phyloP scores from a whole-genome alignment of 2,329 filamentous ascomycete genomes.

The Clonostachys sp. region DNA sequence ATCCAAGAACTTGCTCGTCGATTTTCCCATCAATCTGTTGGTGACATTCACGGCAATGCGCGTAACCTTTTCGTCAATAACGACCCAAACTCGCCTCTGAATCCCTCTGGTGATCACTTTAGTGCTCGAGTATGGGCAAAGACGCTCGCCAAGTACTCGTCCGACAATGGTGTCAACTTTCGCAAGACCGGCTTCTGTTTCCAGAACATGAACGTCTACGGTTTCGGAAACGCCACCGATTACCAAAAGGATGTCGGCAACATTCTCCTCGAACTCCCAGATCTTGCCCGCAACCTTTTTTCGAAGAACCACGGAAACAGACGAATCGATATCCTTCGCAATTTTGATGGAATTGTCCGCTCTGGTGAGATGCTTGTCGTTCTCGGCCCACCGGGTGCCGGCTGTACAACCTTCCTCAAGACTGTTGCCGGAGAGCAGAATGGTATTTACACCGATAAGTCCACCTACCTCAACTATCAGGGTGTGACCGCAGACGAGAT shows the following conservation, averaged over 20 bases:
- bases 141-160: slow-evolving; percentile 47
- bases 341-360: slow-evolving; percentile 47
- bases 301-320: slow-evolving; percentile 22
- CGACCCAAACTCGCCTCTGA: slow-evolving; percentile 41
- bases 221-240: slow-evolving; percentile 32
- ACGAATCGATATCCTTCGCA: slow-evolving; percentile 40
- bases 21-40: slow-evolving; percentile 23
- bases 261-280: slow-evolving; percentile 12
- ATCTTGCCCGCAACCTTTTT: slow-evolving; percentile 27
- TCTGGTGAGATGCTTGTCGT: slow-evolving; percentile 53
- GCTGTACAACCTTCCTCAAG: slow-evolving; percentile 67
- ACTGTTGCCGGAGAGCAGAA: slow-evolving; percentile 52
- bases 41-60: neutral
- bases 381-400: slow-evolving; percentile 46
- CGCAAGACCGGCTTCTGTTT: slow-evolving; percentile 58
- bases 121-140: slow-evolving; percentile 55
- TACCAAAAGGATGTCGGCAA: slow-evolving; percentile 37
- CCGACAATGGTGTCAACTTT: slow-evolving; percentile 48
- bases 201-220: slow-evolving; percentile 35
- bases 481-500: slow-evolving; percentile 53
- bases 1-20: slow-evolving; percentile 47
- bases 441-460: slow-evolving; percentile 54
- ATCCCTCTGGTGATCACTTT: slow-evolving; percentile 49
- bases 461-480: slow-evolving; percentile 61
- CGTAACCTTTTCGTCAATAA: slow-evolving; percentile 1